phyloP scores from a whole-genome alignment of 768 basidiomycete species.

The Lentinula sp. region DNA sequence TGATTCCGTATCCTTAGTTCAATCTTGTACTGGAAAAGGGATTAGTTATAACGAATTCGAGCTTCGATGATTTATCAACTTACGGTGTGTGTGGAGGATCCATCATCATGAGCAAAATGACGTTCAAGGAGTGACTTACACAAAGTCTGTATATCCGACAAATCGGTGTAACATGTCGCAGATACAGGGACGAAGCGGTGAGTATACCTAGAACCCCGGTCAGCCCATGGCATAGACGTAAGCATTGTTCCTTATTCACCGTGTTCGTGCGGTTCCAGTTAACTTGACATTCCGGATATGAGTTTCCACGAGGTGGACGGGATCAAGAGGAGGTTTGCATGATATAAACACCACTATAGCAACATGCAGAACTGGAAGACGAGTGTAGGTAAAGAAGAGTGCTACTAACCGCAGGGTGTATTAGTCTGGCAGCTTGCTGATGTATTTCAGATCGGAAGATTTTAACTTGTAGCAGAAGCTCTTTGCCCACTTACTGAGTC shows the following conservation, averaged over 20 bases:
- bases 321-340: conserved; percentile 72
- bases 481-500: conserved; percentile 49
- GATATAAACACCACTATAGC: conserved; percentile 70
- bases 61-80: conserved; percentile 8
- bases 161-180: conserved; percentile 59
- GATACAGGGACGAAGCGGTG: conserved; percentile 71
- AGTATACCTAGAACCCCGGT: conserved; percentile 41
- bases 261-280: conserved; percentile 60
- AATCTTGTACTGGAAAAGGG: conserved; percentile 62
- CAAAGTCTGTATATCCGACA: conserved; percentile 60
- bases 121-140: conserved; percentile 47
- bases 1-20: conserved; percentile 75
- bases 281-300: conserved; percentile 56
- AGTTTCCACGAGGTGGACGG: conserved; percentile 59
- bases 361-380: neutral
- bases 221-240: neutral
- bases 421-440: conserved; percentile 74
- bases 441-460: neutral
- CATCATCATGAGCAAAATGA: conserved; percentile 43
- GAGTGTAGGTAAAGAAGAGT: too few species aligned
- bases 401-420: conserved; percentile 61
- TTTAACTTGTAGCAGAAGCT: neutral
- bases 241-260: conserved; percentile 30
- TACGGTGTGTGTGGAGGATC: conserved; percentile 39
- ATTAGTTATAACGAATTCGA: neutral